phyloP scores from a whole-genome alignment of 108 stramenopile species.

The Fragilariopsis cylindrus region DNA sequence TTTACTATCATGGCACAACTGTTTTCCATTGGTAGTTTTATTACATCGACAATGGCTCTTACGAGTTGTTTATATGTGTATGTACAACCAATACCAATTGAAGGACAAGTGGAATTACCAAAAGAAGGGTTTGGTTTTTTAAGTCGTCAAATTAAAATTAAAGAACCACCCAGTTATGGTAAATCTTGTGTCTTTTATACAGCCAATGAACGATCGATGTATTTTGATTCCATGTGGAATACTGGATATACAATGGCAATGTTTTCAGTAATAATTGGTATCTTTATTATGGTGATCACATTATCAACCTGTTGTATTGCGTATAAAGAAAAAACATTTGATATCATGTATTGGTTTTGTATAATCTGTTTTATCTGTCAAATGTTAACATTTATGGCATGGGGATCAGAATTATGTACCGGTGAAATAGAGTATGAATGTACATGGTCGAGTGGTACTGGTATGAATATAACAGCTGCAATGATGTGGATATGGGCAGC shows the following conservation, averaged over 20 bases:
- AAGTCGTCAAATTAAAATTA: constrained; percentile 25
- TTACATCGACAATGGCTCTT: constrained; percentile 17
- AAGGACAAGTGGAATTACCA: constrained; percentile 33
- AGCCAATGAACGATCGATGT: constrained; percentile 24
- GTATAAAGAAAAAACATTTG: constrained; percentile 35
- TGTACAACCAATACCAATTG: constrained; percentile 34
- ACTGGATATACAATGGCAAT: constrained; percentile 37
- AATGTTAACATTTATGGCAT: constrained; percentile 31
- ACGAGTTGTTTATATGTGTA: constrained; percentile 37
- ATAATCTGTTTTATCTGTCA: constrained; percentile 41
- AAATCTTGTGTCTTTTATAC: constrained; percentile 26
- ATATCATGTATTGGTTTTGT: constrained; percentile 43
- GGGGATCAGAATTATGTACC: constrained; percentile 39
- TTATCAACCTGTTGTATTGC: constrained; percentile 41
- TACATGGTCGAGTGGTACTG: constrained; percentile 38
- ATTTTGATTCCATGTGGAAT: constrained; percentile 42
- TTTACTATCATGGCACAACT: constrained; percentile 39
- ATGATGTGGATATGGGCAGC: constrained; percentile 49
- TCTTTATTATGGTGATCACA: constrained; percentile 33
- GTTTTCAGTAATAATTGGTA: constrained; percentile 22
- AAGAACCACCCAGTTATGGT: constrained; percentile 26
- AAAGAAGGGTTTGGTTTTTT: constrained; percentile 37
- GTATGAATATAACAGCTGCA: constrained; percentile 39
- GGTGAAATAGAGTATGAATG: constrained; percentile 23
- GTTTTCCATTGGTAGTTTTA: constrained; percentile 28